A percentile compares a stretch with the other conserved stretches of the same genome.
Conservation (phyloP, 2,329 filamentous ascomycete species). For the Microsporum canis region DNA sequence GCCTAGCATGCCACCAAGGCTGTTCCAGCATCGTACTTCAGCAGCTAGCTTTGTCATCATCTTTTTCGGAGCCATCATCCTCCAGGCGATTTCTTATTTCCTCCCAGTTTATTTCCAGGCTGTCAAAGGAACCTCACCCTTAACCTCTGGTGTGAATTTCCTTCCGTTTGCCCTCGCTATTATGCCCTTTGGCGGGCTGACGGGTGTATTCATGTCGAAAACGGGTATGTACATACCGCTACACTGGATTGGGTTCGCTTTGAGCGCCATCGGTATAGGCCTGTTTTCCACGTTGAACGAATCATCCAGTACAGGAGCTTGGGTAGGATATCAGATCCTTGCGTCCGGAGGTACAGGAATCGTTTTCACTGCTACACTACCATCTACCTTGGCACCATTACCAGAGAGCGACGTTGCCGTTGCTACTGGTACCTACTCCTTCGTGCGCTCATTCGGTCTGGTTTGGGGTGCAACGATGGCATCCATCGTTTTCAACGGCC, state of each 20-base stretch:
- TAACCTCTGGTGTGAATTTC: conserved; percentile 6
- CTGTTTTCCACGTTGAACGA: conserved; percentile 32
- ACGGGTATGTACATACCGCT: conserved; percentile 22
- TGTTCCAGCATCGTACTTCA: conserved; percentile 1
- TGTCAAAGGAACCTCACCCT: conserved; percentile 5
- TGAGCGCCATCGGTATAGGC: conserved; percentile 35
- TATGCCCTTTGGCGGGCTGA: conserved; percentile 17
- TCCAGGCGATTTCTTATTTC: conserved; percentile 6
- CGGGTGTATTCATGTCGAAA: conserved; percentile 21
- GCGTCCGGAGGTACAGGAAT: conserved; percentile 35
- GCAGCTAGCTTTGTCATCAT: neutral
- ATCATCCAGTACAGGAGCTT: conserved; percentile 28
- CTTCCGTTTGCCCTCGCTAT: conserved; percentile 12
- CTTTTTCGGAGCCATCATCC: conserved; percentile 1
- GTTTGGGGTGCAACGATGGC: conserved; percentile 25
- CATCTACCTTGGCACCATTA: conserved; percentile 33
- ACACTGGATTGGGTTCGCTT: conserved; percentile 28
- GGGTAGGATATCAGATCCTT: conserved; percentile 36
- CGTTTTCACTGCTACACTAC: conserved; percentile 32
- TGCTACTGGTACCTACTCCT: conserved; percentile 21
- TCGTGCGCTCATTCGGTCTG: conserved; percentile 23
- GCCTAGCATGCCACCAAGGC: conserved; percentile 2
- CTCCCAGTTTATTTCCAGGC: conserved; percentile 8
- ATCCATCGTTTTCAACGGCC: conserved; percentile 24
- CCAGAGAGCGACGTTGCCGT: conserved; percentile 21